phyloP scores from a whole-genome alignment of 257 asterid genomes.

The Ophiorrhiza pumila region DNA sequence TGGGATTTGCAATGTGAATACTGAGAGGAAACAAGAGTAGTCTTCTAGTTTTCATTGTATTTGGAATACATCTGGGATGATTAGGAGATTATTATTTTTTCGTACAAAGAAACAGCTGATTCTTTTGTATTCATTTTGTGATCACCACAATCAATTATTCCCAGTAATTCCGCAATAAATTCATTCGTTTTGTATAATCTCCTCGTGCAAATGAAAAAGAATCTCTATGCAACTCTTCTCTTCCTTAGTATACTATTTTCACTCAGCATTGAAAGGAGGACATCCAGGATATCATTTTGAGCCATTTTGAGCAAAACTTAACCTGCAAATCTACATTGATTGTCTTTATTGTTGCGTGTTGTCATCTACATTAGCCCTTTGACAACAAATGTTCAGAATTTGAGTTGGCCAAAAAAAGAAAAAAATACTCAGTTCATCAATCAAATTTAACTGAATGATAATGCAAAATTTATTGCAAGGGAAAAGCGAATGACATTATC shows the following conservation, averaged over 20 bases:
- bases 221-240: background rate
- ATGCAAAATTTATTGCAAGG: background rate
- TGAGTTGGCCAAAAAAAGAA: background rate
- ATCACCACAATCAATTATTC: constrained; percentile 28
- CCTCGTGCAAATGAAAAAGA: background rate
- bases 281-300: background rate
- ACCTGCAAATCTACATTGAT: background rate
- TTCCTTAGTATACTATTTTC: background rate
- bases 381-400: background rate
- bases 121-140: constrained; percentile 54
- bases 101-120: constrained; percentile 31
- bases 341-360: background rate
- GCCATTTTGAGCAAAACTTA: background rate
- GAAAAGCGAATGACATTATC: background rate
- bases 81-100: constrained; percentile 11
- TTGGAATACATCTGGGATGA: constrained; percentile 1
- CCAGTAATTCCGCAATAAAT: constrained; percentile 38
- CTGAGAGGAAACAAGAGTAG: background rate
- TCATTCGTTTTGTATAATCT: constrained; percentile 19
- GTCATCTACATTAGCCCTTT: background rate
- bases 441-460: background rate
- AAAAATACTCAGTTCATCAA: background rate
- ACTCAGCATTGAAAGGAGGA: background rate
- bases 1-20: constrained; percentile 13
- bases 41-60: background rate